Conservation (phyloP, 1,284 basidiomycete species). For the Pterulicium gracile region DNA sequence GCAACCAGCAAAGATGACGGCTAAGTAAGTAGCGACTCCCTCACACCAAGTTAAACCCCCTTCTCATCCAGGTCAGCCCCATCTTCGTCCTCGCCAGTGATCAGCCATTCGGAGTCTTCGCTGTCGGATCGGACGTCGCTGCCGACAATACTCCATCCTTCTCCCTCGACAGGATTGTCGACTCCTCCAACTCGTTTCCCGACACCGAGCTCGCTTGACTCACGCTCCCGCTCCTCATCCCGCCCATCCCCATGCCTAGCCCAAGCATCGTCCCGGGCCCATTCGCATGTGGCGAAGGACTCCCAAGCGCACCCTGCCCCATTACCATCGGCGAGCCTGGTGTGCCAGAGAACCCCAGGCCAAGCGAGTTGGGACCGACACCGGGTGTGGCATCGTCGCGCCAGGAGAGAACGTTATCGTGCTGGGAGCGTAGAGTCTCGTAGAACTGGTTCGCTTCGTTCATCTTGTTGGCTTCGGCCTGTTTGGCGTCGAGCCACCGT, state of each 20-base stretch:
- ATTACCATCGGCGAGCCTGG: too few relatives aligned
- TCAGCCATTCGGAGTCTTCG: constrained; percentile 83
- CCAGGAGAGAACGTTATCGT: constrained; percentile 46
- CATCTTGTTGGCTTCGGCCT: constrained; percentile 88
- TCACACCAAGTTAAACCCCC: too few relatives aligned
- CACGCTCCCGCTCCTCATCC: background rate
- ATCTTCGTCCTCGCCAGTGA: too few relatives aligned
- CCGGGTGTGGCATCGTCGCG: constrained; percentile 32
- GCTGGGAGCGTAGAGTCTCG: constrained; percentile 66
- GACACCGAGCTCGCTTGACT: constrained; percentile 25
- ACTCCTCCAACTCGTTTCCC: constrained; percentile 63
- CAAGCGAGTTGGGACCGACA: constrained; percentile 14
- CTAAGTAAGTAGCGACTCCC: too few relatives aligned
- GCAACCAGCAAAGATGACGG: too few relatives aligned
- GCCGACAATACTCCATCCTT: constrained; percentile 68
- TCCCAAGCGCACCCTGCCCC: too few relatives aligned
- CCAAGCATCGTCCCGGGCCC: background rate
- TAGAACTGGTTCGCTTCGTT: constrained; percentile 85
- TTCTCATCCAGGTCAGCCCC: constrained; percentile 11
- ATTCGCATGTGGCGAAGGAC: background rate
- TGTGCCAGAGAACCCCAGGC: constrained; percentile 18
- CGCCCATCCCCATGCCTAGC: too few relatives aligned
- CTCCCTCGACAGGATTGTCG: constrained; percentile 36
- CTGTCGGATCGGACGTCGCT: constrained; percentile 46
- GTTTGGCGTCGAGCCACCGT: constrained; percentile 92